Evolutionary conservation across 257 asterid genomes (phyloP), one percentile per base, ranked within the genome.

Genomic region (Marsdenia floribunda): DNA sequence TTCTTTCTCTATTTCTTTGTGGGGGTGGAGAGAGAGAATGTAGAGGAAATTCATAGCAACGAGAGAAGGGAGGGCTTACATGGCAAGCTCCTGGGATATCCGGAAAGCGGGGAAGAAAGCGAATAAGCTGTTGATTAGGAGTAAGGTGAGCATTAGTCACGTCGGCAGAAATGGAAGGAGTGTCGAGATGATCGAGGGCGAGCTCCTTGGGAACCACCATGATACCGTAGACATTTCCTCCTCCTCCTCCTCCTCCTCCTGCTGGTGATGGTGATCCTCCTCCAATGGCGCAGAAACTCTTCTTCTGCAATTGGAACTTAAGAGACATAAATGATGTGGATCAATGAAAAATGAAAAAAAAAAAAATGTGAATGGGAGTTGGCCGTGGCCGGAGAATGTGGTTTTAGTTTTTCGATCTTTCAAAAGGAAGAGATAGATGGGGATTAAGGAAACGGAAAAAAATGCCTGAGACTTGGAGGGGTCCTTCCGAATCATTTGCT

Each of bases 281-380:
- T 47, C 87, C 91, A 82, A 86, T 86, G 9, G 73, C 68, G 75
- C 88, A 77, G 80, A 44, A 83, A 72, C 80, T 84, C 87, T 88
- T 87, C 78, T 83, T 87, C 95, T 86, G 93, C 82, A 80, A 77
- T 75, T 81, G 80, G 74, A 85, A 88, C 75, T 79, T 78, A 75
- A 78, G 69, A 63, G 74, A 67, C 77, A 85, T 73, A 68, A 75
- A 71, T 0, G 46, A 71, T 2, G 18, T 60, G 24, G 38, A 64
- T 35, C 14, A 35, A 37, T 37, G 47, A 64, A 18, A 26, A 61
- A 13, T 6, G 3, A 57, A 52, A 52, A 2, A 15, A 52, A 54
- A 21, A 52, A 15, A 52, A 19, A 16, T 4, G n/a, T 2, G 24
- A 53, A 18, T 16, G 5, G 10, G n/a, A n/a, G 59, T 18, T 1